Evolutionary conservation across 2,329 filamentous ascomycete species (phyloP).

Genomic region (Exophiala sp.): DNA sequence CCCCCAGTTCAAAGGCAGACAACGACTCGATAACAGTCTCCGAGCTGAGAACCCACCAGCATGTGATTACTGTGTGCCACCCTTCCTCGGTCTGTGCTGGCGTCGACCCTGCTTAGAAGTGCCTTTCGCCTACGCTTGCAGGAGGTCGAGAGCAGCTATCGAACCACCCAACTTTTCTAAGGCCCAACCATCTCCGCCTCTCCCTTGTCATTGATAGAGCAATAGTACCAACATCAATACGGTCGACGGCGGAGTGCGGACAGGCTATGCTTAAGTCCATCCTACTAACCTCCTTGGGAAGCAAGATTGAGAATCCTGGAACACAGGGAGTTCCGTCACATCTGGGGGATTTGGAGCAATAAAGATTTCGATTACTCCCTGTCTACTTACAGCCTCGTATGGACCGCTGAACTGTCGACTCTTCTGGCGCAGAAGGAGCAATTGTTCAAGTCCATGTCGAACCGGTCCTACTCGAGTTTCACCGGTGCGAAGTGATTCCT

Average conservation of each 20-base stretch:
- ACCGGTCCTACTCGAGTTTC: neutral
- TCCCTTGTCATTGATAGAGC: neutral
- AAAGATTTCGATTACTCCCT: neutral
- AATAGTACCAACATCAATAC: too few relatives aligned
- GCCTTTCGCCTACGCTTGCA: neutral
- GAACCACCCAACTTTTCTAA: neutral
- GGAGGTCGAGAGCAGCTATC: neutral
- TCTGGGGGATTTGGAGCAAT: neutral
- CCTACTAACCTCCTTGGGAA: neutral
- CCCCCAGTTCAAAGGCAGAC: neutral
- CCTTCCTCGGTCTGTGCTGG: too few relatives aligned
- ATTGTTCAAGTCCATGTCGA: conserved; percentile 7
- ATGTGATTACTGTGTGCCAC: too few relatives aligned
- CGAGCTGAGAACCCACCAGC: neutral
- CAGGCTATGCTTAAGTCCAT: neutral
- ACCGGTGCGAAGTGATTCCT: neutral
- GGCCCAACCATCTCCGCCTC: neutral
- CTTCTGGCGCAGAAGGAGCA: neutral
- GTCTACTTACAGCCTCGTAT: neutral
- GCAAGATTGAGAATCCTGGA: conserved; percentile 1
- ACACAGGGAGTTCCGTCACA: neutral
- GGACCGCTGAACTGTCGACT: neutral
- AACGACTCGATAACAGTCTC: neutral
- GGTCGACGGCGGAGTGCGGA: neutral
- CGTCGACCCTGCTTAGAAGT: too few relatives aligned